phyloP scores from a whole-genome alignment of 169 alveolate genomes.

The Plasmodium adleri region DNA sequence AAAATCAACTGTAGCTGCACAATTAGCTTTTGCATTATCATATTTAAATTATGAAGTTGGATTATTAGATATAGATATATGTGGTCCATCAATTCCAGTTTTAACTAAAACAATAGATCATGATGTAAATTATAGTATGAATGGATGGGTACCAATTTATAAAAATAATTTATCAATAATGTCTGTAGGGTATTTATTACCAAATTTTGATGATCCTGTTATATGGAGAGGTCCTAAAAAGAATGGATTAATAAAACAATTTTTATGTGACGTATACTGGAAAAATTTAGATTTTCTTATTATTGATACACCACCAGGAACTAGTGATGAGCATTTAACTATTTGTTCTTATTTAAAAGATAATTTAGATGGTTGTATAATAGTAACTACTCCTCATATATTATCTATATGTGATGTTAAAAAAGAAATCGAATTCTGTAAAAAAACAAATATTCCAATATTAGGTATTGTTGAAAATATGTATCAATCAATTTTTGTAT shows the following conservation, averaged over 20 bases:
- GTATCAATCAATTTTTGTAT: constrained; percentile 88
- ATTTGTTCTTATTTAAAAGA: constrained; percentile 92
- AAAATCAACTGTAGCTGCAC: constrained; percentile 97
- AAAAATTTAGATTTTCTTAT: constrained; percentile 96
- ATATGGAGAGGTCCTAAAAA: constrained; percentile 99
- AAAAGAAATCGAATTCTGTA: constrained; percentile 82
- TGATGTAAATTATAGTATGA: constrained; percentile 95
- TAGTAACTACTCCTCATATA: constrained; percentile 91
- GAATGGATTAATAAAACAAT: constrained; percentile 95
- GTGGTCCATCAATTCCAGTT: constrained; percentile 99
- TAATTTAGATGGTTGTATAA: constrained; percentile 89
- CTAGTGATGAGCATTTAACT: constrained; percentile 99
- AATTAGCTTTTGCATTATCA: constrained; percentile 90
- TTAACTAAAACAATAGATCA: constrained; percentile 93
- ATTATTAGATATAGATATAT: constrained; percentile 97
- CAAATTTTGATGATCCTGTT: constrained; percentile 95
- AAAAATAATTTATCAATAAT: constrained; percentile 95
- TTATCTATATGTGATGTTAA: constrained; percentile 80
- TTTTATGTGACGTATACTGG: constrained; percentile 98
- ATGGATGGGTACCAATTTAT: constrained; percentile 98
- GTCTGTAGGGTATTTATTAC: constrained; percentile 97
- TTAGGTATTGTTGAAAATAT: constrained; percentile 98
- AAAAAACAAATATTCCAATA: constrained; percentile 91
- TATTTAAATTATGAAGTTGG: constrained; percentile 91
- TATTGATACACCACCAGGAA: constrained; percentile 99